These are phyloP conservation scores for Agroathelia rolfsii DNA, from an alignment of 1,284 basidiomycete genomes.

Conservation along the genomic window DNA sequence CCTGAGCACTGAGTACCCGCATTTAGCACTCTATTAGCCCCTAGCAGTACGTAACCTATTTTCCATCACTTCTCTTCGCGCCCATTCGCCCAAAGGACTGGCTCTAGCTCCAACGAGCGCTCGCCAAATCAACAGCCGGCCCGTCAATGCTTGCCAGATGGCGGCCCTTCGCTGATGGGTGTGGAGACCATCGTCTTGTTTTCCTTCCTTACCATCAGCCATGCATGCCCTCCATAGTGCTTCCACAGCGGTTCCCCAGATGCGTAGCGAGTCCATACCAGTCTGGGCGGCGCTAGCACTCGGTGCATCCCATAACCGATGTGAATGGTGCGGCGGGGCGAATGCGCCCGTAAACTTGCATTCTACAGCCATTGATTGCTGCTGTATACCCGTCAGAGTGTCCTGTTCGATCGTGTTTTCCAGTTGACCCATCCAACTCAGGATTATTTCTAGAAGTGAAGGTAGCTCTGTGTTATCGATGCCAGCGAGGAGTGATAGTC, in stretches of 20 bases:
- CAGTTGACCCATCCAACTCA: conserved; percentile 24
- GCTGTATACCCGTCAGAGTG: background rate
- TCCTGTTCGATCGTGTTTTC: conserved; percentile 22
- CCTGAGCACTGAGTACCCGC: background rate
- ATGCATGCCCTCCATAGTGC: conserved; percentile 50
- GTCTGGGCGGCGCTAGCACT: no score
- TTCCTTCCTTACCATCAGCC: conserved; percentile 25
- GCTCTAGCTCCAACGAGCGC: conserved; percentile 27
- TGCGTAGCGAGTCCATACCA: conserved; percentile 16
- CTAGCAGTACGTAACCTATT: no score
- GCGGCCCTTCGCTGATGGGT: no score
- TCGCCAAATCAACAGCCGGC: conserved; percentile 46
- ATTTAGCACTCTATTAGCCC: conserved; percentile 1
- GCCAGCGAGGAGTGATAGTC: conserved; percentile 29
- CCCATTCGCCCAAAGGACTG: conserved; percentile 39
- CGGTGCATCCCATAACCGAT: conserved; percentile 27
- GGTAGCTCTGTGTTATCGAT: conserved; percentile 17
- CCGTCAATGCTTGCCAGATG: conserved; percentile 44
- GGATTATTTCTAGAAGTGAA: conserved; percentile 24
- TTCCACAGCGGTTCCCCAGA: conserved; percentile 49
- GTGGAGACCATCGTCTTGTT: no score
- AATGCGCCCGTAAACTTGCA: conserved; percentile 1
- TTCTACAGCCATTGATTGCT: conserved; percentile 1
- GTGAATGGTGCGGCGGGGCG: conserved; percentile 28
- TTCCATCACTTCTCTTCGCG: conserved; percentile 18